Conservation (phyloP, 2,329 filamentous ascomycete species). For the Dichotomopilus funicola region DNA sequence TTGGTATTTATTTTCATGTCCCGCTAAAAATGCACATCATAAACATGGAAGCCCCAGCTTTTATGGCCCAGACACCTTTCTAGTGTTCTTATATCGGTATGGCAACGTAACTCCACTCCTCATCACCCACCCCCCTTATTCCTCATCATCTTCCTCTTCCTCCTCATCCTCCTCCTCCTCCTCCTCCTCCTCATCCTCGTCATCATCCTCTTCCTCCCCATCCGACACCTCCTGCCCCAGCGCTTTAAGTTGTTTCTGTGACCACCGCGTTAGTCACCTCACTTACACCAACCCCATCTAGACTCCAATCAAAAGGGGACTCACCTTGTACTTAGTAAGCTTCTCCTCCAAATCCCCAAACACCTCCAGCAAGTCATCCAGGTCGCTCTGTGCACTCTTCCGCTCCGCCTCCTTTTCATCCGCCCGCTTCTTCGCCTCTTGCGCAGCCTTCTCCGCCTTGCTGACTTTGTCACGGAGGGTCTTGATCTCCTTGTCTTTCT, state of each 20-base stretch:
- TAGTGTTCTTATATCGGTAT: no score
- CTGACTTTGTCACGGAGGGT: slow-evolving; percentile 23
- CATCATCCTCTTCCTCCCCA: slow-evolving; percentile 61
- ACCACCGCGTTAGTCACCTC: slow-evolving; percentile 7
- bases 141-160: slow-evolving; percentile 4
- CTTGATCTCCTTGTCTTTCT: slow-evolving; percentile 27
- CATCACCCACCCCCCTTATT: background rate
- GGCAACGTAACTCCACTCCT: no score
- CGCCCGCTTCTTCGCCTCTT: slow-evolving; percentile 22
- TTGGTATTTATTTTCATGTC: no score
- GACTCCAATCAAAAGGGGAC: background rate
- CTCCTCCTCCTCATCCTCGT: slow-evolving; percentile 49
- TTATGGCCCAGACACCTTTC: background rate
- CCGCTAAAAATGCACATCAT: slow-evolving; percentile 3
- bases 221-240: slow-evolving; percentile 69
- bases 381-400: slow-evolving; percentile 59
- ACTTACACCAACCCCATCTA: background rate
- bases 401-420: slow-evolving; percentile 55
- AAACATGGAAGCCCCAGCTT: slow-evolving; percentile 3
- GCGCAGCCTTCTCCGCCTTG: slow-evolving; percentile 54
- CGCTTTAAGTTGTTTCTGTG: slow-evolving; percentile 52
- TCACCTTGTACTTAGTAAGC: slow-evolving; percentile 65
- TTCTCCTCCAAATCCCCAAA: slow-evolving; percentile 78
- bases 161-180: slow-evolving; percentile 35
- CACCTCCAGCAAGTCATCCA: slow-evolving; percentile 76